phyloP scores from a whole-genome alignment of 495 filamentous ascomycete genomes.

The Penicillium manginii region DNA sequence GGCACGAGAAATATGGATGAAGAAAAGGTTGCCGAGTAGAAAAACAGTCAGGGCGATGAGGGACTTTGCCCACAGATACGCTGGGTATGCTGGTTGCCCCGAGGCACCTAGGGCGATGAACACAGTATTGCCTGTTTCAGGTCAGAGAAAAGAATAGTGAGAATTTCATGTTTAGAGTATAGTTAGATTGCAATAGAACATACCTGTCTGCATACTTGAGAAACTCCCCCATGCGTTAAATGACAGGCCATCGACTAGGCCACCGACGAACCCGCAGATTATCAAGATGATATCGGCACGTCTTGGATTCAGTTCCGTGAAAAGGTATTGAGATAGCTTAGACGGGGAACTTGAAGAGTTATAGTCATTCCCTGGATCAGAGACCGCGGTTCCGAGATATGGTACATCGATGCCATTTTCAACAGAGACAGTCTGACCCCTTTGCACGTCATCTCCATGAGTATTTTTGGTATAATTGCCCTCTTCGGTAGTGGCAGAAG shows the following conservation, averaged over 20 bases:
- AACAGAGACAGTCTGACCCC: neutral
- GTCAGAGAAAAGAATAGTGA: neutral
- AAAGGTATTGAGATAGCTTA: constrained; percentile 9
- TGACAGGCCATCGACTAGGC: constrained; percentile 44
- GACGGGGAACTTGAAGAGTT: neutral
- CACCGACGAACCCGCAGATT: constrained; percentile 42
- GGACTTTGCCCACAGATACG: constrained; percentile 47
- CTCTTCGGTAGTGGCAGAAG: constrained; percentile 11
- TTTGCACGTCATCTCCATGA: neutral
- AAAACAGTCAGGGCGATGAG: constrained; percentile 41
- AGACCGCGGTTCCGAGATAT: neutral
- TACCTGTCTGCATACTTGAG: constrained; percentile 62
- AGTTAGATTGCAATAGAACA: neutral
- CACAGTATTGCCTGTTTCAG: constrained; percentile 40
- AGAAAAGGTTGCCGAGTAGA: constrained; percentile 38
- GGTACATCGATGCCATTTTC: neutral
- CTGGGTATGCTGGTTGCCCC: constrained; percentile 40
- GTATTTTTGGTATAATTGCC: neutral
- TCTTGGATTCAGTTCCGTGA: constrained; percentile 25
- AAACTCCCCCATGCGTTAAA: constrained; percentile 59
- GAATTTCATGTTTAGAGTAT: neutral
- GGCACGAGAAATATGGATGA: constrained; percentile 36
- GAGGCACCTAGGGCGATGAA: constrained; percentile 45
- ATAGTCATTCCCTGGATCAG: neutral
- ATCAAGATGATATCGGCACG: constrained; percentile 41